phyloP scores from a whole-genome alignment of 352 stramenopile species.

The Globisporangium camurandrum region DNA sequence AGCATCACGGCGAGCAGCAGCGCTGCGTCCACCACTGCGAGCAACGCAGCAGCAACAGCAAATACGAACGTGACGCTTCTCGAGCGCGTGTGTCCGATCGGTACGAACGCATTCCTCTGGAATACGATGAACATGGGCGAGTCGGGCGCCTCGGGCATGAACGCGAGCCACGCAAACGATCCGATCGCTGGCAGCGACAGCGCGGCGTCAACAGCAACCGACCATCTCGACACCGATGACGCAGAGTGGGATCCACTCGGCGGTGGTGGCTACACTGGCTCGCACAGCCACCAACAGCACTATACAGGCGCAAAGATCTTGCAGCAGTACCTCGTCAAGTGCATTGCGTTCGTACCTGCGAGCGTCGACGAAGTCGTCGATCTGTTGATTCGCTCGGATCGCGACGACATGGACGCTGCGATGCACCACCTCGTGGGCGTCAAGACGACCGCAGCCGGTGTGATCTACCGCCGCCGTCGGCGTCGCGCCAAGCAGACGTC shows the following conservation, averaged over 20 bases:
- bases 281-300: conserved; percentile 33
- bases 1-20: too few species aligned
- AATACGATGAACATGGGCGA: conserved; percentile 51
- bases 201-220: too few species aligned
- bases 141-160: conserved; percentile 14
- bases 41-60: conserved; percentile 10
- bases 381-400: conserved; percentile 50
- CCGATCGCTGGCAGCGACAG: conserved; percentile 1
- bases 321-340: conserved; percentile 73
- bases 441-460: conserved; percentile 38
- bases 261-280: too few species aligned
- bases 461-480: conserved; percentile 43
- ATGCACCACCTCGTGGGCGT: conserved; percentile 70
- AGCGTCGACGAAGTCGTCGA: conserved; percentile 59
- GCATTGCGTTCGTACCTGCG: conserved; percentile 49
- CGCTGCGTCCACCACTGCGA: too few species aligned
- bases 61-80: conserved; percentile 25
- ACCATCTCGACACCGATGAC: conserved; percentile 23
- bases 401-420: conserved; percentile 55
- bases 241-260: conserved; percentile 21
- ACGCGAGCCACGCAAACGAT: conserved; percentile 4
- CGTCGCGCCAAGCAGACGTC: conserved; percentile 4
- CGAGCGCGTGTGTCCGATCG: conserved; percentile 59
- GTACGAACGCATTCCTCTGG: conserved; percentile 52
- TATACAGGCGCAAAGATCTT: conserved; percentile 61